Conservation (phyloP, 495 filamentous ascomycete genomes). For the Penicillium turbatum region DNA sequence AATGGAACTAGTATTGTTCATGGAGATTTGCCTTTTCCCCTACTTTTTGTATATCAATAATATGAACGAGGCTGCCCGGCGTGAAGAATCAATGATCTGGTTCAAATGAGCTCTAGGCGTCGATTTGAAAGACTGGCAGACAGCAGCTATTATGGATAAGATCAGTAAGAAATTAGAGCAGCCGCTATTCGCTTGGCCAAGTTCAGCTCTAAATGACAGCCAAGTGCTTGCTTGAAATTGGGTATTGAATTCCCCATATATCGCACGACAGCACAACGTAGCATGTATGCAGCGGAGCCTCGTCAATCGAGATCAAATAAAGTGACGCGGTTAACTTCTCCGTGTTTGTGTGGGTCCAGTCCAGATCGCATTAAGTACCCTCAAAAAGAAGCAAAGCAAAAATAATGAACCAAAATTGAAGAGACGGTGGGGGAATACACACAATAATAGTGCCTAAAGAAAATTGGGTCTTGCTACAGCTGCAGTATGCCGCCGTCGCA, state of each 20-base stretch:
- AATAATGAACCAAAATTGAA: background rate
- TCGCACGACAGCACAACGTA: background rate
- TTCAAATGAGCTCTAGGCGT: background rate
- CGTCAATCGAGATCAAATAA: background rate
- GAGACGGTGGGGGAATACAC: constrained; percentile 3
- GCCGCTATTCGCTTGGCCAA: background rate
- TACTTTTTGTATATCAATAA: background rate
- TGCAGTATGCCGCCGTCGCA: background rate
- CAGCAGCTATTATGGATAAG: background rate
- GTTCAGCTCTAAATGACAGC: background rate
- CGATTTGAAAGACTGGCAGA: too few species aligned
- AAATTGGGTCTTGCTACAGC: constrained; percentile 3
- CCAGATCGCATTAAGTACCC: constrained; percentile 8
- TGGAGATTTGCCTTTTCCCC: background rate
- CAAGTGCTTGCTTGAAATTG: background rate
- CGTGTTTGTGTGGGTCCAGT: constrained; percentile 6
- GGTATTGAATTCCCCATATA: background rate
- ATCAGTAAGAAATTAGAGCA: background rate
- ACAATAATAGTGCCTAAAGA: background rate
- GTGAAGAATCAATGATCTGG: too few species aligned
- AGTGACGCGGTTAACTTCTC: background rate
- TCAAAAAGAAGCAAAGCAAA: background rate
- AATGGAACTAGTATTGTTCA: background rate
- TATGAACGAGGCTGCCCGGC: background rate
- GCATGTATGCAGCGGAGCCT: background rate